These are phyloP conservation scores for Phialemonium atrogriseum DNA, from an alignment of 2,329 filamentous ascomycete species.

Conservation along the genomic window DNA sequence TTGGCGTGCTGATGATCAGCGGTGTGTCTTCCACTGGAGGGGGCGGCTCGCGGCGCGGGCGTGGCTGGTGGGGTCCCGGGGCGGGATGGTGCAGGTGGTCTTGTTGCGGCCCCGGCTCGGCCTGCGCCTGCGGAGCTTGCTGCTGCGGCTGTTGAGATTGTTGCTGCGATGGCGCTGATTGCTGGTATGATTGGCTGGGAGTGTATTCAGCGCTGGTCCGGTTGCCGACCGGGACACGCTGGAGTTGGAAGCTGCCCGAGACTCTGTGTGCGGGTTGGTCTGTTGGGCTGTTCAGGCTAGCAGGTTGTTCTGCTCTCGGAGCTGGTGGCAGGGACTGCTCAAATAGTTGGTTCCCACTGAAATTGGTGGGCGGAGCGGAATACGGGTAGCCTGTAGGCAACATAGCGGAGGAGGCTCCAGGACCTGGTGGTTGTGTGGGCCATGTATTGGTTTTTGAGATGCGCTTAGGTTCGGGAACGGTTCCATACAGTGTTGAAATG, in stretches of 20 bases:
- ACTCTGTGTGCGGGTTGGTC: conserved; percentile 30
- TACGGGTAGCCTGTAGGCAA: conserved; percentile 25
- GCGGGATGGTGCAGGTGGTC: not conserved
- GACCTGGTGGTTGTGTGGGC: conserved; percentile 27
- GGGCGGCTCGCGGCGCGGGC: conserved; percentile 13
- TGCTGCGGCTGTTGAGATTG: conserved; percentile 8
- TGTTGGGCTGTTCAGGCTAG: conserved; percentile 27
- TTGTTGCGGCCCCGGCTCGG: conserved; percentile 4
- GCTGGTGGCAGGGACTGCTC: conserved; percentile 27
- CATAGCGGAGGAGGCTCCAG: conserved; percentile 13
- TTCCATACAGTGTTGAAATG: conserved; percentile 11
- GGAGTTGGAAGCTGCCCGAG: conserved; percentile 34
- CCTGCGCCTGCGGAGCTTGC: conserved; percentile 5
- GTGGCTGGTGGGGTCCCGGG: conserved; percentile 8
- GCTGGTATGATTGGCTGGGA: conserved; percentile 11
- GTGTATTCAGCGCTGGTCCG: conserved; percentile 15
- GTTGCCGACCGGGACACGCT: conserved; percentile 30
- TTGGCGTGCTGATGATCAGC: conserved; percentile 53
- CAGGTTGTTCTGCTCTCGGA: conserved; percentile 30
- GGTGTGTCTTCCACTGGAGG: conserved; percentile 37
- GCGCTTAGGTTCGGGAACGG: conserved; percentile 11
- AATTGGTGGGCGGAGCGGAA: conserved; percentile 28
- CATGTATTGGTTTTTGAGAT: conserved; percentile 35
- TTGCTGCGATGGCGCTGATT: conserved; percentile 12
- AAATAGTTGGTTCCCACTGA: conserved; percentile 22